phyloP scores from a whole-genome alignment of 495 filamentous ascomycete species.

The Xylaria flabelliformis region DNA sequence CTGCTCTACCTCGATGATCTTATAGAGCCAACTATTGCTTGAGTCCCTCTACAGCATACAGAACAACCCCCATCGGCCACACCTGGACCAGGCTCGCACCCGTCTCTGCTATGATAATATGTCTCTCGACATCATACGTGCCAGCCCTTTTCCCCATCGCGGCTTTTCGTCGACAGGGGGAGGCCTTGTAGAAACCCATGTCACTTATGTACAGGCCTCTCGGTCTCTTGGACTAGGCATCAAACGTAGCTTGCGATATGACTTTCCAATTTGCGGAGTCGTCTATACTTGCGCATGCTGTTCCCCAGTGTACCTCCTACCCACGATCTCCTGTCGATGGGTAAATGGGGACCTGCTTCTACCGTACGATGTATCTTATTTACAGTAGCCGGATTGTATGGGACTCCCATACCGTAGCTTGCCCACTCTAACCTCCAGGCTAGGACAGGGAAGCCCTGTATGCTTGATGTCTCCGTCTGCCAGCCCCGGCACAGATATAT shows the following conservation, averaged over 20 bases:
- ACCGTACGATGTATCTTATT: conserved; percentile 23
- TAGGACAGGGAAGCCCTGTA: conserved; percentile 24
- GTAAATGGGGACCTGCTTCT: conserved; percentile 20
- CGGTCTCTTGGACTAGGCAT: conserved; percentile 12
- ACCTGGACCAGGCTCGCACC: conserved; percentile 18
- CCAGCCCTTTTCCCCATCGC: conserved; percentile 21
- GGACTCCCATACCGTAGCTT: conserved; percentile 16
- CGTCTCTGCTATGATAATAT: background rate
- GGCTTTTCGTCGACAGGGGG: conserved; percentile 22
- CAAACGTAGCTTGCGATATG: conserved; percentile 14
- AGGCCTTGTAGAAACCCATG: conserved; percentile 16
- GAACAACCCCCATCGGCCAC: background rate
- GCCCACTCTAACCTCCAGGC: conserved; percentile 13
- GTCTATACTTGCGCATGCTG: conserved; percentile 7
- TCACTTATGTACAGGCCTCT: conserved; percentile 17
- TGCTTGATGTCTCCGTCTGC: conserved; percentile 2
- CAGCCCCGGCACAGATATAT: conserved; percentile 18
- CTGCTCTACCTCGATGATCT: conserved; percentile 4
- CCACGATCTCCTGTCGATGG: conserved; percentile 13
- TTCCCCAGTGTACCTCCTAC: conserved; percentile 20
- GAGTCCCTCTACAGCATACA: conserved; percentile 15
- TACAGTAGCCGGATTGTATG: conserved; percentile 8
- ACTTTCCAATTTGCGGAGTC: background rate
- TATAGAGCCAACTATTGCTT: conserved; percentile 13
- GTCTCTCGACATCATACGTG: conserved; percentile 19